Conservation (phyloP, 495 filamentous ascomycete genomes). For the Sabuloglossum arenarium region DNA sequence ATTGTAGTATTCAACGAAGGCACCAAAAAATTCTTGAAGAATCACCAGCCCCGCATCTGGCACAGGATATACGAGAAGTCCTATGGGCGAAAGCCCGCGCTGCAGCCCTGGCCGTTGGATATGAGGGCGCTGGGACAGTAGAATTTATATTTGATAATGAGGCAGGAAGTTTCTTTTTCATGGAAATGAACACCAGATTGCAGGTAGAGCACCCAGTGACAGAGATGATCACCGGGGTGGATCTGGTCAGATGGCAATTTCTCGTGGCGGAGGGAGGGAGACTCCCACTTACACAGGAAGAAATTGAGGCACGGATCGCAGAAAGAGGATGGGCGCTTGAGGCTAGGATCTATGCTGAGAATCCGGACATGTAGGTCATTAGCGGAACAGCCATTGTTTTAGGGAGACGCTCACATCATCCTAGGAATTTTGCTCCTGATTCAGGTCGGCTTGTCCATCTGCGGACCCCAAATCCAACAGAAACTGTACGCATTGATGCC, state of each 20-base stretch:
- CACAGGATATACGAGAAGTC: conserved; percentile 58
- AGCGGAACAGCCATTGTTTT: not conserved
- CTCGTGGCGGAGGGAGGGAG: conserved; percentile 70
- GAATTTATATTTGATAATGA: conserved; percentile 99
- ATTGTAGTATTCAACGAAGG: conserved; percentile 70
- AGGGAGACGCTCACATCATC: not conserved
- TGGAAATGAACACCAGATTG: conserved; percentile 98
- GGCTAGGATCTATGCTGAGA: conserved; percentile 91
- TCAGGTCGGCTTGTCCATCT: conserved; percentile 79
- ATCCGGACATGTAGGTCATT: conserved; percentile 35
- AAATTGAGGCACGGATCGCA: conserved; percentile 59
- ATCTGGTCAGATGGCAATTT: conserved; percentile 93
- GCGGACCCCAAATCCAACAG: conserved; percentile 40
- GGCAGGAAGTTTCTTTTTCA: conserved; percentile 85
- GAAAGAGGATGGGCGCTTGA: conserved; percentile 74
- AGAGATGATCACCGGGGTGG: conserved; percentile 88
- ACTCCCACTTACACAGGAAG: conserved; percentile 68
- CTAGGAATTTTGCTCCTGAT: conserved; percentile 72
- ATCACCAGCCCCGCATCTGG: conserved; percentile 74
- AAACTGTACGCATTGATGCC: conserved; percentile 72
- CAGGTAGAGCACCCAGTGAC: conserved; percentile 97
- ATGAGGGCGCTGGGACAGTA: conserved; percentile 90
- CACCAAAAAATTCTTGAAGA: conserved; percentile 98
- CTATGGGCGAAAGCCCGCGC: conserved; percentile 85
- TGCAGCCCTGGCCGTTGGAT: conserved; percentile 79